phyloP scores from a whole-genome alignment of 306 rosid genomes.

The Cicer bijugum region DNA sequence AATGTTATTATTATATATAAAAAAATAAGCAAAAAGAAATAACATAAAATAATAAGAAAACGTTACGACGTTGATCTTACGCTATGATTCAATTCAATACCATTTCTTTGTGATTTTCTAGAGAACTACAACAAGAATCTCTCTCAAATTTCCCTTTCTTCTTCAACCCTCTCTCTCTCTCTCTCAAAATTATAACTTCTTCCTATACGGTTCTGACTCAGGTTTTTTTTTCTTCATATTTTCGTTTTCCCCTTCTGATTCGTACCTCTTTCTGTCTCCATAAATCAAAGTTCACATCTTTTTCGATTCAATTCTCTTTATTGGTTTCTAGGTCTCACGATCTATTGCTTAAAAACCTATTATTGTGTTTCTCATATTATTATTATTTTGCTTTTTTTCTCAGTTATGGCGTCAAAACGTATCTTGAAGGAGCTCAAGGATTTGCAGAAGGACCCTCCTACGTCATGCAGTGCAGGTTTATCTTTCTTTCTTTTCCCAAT shows the following conservation, averaged over 20 bases:
- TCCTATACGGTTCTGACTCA: slow-evolving; percentile 15
- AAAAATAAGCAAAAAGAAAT: neutral
- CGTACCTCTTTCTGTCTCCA: neutral
- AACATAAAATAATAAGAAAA: neutral
- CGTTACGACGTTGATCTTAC: slow-evolving; percentile 38
- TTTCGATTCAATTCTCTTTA: neutral
- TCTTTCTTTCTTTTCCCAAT: neutral
- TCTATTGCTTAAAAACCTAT: slow-evolving; percentile 36
- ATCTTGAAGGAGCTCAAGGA: slow-evolving; percentile 92
- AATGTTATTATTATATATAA: no score
- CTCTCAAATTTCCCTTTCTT: slow-evolving; percentile 4
- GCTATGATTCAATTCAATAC: slow-evolving; percentile 38
- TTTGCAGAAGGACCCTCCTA: slow-evolving; percentile 91
- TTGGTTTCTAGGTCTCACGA: slow-evolving; percentile 38
- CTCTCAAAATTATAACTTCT: slow-evolving; percentile 15
- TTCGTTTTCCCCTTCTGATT: neutral
- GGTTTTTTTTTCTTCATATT: slow-evolving; percentile 20
- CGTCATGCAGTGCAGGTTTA: slow-evolving; percentile 87
- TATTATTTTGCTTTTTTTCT: neutral
- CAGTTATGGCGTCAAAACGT: slow-evolving; percentile 77
- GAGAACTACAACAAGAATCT: neutral
- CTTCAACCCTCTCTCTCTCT: slow-evolving; percentile 19
- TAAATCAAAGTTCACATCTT: neutral
- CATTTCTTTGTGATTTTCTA: slow-evolving; percentile 25
- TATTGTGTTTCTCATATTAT: slow-evolving; percentile 11